Evolutionary conservation across 805 yeast genomes (phyloP).

Genomic region (Starmera amethionina): DNA sequence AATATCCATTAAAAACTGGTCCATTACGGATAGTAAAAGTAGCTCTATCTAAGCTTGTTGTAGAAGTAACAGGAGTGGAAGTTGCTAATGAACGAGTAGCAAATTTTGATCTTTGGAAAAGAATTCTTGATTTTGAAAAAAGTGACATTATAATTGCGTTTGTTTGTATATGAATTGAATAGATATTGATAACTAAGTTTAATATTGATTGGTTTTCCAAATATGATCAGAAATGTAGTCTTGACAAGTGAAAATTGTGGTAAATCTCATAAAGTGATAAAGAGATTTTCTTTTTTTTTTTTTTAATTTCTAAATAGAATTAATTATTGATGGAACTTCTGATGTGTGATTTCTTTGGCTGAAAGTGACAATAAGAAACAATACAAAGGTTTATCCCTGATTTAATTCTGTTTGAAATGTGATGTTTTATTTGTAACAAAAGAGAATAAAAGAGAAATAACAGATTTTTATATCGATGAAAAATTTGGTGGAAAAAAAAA

Average conservation of each 20-base stretch:
- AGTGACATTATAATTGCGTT: too few relatives aligned
- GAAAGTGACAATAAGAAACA: too few relatives aligned
- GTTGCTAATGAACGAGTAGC: slow-evolving; percentile 18
- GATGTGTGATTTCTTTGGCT: too few relatives aligned
- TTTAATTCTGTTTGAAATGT: too few relatives aligned
- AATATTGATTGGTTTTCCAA: slow-evolving; percentile 39
- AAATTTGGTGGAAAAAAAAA: too few relatives aligned
- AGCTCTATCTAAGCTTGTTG: slow-evolving; percentile 55
- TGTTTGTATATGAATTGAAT: neutral
- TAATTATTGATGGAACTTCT: too few relatives aligned
- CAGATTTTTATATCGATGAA: too few relatives aligned
- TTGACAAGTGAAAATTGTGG: slow-evolving; percentile 28
- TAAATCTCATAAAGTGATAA: slow-evolving; percentile 15
- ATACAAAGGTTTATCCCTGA: too few relatives aligned
- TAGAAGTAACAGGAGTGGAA: slow-evolving; percentile 15
- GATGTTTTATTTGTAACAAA: too few relatives aligned
- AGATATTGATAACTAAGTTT: slow-evolving; percentile 2
- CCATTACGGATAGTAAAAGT: slow-evolving; percentile 88
- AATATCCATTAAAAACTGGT: slow-evolving; percentile 84
- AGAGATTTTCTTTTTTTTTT: neutral
- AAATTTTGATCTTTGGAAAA: slow-evolving; percentile 19
- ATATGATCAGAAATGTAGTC: slow-evolving; percentile 42
- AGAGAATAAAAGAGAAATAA: too few relatives aligned
- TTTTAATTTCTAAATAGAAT: too few relatives aligned
- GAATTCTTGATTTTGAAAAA: slow-evolving; percentile 8